These are phyloP conservation scores for Fusarium redolens DNA, from an alignment of 2,329 filamentous ascomycete genomes.

Conservation along the genomic window DNA sequence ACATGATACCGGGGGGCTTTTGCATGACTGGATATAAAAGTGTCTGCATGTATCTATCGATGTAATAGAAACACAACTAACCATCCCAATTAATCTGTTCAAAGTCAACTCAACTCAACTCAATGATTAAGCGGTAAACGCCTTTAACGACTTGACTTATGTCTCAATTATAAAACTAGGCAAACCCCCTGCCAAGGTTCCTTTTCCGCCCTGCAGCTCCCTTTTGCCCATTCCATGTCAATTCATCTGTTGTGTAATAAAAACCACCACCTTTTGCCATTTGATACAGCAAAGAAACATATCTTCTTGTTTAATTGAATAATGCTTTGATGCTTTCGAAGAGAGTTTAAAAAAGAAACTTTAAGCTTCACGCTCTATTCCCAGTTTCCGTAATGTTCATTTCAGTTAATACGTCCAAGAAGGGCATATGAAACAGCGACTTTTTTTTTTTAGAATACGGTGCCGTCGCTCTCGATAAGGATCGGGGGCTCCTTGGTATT, in stretches of 20 bases:
- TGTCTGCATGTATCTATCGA: constrained; percentile 30
- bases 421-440: constrained; percentile 8
- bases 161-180: constrained; percentile 41
- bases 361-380: constrained; percentile 21
- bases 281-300: constrained; percentile 1
- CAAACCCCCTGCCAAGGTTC: constrained; percentile 29
- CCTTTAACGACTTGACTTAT: constrained; percentile 26
- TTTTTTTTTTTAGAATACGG: constrained; percentile 76
- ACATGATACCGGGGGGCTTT: constrained; percentile 20
- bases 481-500: constrained; percentile 98
- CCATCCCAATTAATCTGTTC: constrained; percentile 6
- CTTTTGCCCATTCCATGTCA: constrained; percentile 10
- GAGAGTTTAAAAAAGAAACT: constrained; percentile 20
- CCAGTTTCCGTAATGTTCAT: constrained; percentile 33
- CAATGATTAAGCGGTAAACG: constrained; percentile 19
- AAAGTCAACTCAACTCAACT: not conserved
- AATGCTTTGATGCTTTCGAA: constrained; percentile 38
- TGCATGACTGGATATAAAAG: constrained; percentile 16
- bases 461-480: constrained; percentile 95
- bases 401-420: constrained; percentile 37
- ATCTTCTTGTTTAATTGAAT: constrained; percentile 28
- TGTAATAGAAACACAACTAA: constrained; percentile 18
- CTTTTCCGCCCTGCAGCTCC: constrained; percentile 33
- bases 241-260: not conserved
- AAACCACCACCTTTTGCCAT: constrained; percentile 3